Evolutionary conservation across 2,329 filamentous ascomycete species (phyloP).

Genomic region (Trichoderma atrobrunneum): DNA sequence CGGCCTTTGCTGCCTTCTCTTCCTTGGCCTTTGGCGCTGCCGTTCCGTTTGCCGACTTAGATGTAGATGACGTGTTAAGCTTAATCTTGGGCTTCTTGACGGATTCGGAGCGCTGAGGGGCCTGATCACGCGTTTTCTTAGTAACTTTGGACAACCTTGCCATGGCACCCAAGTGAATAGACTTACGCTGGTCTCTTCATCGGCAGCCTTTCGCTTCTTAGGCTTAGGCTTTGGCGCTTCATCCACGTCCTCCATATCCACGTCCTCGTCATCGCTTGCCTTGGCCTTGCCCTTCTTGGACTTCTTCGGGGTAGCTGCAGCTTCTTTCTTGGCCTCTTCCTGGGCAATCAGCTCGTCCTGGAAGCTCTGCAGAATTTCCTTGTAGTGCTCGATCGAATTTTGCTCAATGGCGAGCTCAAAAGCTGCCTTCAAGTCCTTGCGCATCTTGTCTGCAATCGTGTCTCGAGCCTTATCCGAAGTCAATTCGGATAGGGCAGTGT

Average conservation of each 20-base stretch:
- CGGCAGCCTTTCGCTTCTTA: conserved; percentile 80
- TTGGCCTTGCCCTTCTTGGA: conserved; percentile 49
- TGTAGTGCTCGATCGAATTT: conserved; percentile 78
- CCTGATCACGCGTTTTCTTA: conserved; percentile 35
- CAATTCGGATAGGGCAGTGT: conserved; percentile 76
- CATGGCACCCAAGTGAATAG: neutral
- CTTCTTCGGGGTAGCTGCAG: conserved; percentile 41
- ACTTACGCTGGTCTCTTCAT: conserved; percentile 61
- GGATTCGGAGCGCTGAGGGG: conserved; percentile 57
- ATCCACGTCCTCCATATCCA: conserved; percentile 62
- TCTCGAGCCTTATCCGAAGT: conserved; percentile 69
- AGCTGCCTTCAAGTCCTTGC: conserved; percentile 74
- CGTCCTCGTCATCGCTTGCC: conserved; percentile 52
- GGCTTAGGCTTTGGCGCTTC: conserved; percentile 63
- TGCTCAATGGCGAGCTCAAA: conserved; percentile 77
- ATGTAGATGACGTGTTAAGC: conserved; percentile 61
- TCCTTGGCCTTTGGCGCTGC: conserved; percentile 55
- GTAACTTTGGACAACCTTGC: neutral
- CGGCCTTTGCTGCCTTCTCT: conserved; percentile 49
- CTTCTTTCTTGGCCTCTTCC: conserved; percentile 44
- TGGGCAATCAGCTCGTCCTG: conserved; percentile 63
- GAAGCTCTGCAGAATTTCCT: conserved; percentile 70
- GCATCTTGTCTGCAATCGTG: conserved; percentile 70
- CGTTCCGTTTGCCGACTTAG: conserved; percentile 66
- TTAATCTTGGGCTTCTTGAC: conserved; percentile 69